Conservation (phyloP, 192 early-diverging fungal species). For the Phycomyces blakesleeanus region DNA sequence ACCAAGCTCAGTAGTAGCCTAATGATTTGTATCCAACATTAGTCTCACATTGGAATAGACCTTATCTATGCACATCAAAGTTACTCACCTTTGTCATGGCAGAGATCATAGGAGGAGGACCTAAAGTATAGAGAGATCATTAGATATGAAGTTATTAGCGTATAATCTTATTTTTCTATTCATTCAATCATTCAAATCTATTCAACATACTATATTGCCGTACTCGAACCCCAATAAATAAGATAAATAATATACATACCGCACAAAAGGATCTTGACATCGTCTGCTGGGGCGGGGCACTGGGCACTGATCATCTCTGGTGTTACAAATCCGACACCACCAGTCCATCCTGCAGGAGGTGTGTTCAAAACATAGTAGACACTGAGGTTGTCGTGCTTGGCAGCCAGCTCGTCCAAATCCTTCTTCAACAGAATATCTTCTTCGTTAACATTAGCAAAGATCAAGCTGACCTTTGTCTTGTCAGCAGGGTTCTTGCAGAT, state of each 20-base stretch:
- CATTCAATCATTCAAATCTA: too few relatives aligned
- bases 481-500: conserved; percentile 83
- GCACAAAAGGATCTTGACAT: conserved; percentile 87
- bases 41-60: background rate
- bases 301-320: conserved; percentile 74
- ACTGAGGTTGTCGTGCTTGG: conserved; percentile 71
- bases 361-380: conserved; percentile 84
- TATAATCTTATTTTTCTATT: too few relatives aligned
- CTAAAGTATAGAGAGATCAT: too few relatives aligned
- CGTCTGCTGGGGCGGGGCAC: conserved; percentile 67
- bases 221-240: too few relatives aligned
- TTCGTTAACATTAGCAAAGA: conserved; percentile 88
- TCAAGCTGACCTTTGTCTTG: conserved; percentile 79
- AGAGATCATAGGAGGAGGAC: conserved; percentile 13
- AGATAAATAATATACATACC: conserved; percentile 35
- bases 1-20: conserved; percentile 18
- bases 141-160: too few relatives aligned
- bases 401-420: conserved; percentile 75
- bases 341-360: conserved; percentile 75
- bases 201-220: too few relatives aligned
- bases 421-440: conserved; percentile 85
- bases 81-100: conserved; percentile 18
- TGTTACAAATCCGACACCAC: conserved; percentile 83
- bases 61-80: background rate
- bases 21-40: background rate